These are phyloP conservation scores for Globisporangium paddicum DNA, from an alignment of 352 stramenopile genomes.

Conservation along the genomic window DNA sequence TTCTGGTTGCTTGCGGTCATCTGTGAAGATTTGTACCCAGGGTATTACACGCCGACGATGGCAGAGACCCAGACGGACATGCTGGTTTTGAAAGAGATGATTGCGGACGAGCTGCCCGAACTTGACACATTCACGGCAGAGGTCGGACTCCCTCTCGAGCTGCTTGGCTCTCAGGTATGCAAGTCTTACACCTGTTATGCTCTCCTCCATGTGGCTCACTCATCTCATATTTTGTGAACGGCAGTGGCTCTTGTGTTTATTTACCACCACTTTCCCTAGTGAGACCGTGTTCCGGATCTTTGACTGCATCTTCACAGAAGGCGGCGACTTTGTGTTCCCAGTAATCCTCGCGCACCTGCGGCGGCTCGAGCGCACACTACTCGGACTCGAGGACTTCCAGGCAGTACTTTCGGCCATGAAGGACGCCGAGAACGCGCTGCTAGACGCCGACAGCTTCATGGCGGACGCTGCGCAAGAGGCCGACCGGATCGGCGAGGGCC, in stretches of 20 bases:
- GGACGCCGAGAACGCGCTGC: slow-evolving; percentile 48
- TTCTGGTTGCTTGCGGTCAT: slow-evolving; percentile 89
- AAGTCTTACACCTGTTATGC: background rate
- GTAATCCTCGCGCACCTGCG: slow-evolving; percentile 80
- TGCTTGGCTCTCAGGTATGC: slow-evolving; percentile 70
- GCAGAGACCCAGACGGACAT: slow-evolving; percentile 88
- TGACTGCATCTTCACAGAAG: slow-evolving; percentile 85
- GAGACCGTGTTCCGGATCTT: slow-evolving; percentile 87
- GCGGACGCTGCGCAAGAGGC: slow-evolving; percentile 35
- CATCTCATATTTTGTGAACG: background rate
- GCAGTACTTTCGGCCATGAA: slow-evolving; percentile 72
- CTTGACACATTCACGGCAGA: slow-evolving; percentile 74
- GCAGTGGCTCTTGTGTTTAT: slow-evolving; percentile 88
- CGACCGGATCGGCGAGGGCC: slow-evolving; percentile 27
- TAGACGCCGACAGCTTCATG: slow-evolving; percentile 68
- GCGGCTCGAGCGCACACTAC: slow-evolving; percentile 41
- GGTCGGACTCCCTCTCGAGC: slow-evolving; percentile 78
- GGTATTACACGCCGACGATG: slow-evolving; percentile 89
- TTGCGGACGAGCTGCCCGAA: slow-evolving; percentile 70
- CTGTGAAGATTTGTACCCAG: slow-evolving; percentile 86
- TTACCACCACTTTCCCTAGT: slow-evolving; percentile 87
- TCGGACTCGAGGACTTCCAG: slow-evolving; percentile 62
- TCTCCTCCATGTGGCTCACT: background rate
- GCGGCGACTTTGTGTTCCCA: slow-evolving; percentile 75
- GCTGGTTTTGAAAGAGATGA: slow-evolving; percentile 84